These are phyloP conservation scores for Phialemonium atrogriseum DNA, from an alignment of 2,329 filamentous ascomycete species.

Conservation along the genomic window DNA sequence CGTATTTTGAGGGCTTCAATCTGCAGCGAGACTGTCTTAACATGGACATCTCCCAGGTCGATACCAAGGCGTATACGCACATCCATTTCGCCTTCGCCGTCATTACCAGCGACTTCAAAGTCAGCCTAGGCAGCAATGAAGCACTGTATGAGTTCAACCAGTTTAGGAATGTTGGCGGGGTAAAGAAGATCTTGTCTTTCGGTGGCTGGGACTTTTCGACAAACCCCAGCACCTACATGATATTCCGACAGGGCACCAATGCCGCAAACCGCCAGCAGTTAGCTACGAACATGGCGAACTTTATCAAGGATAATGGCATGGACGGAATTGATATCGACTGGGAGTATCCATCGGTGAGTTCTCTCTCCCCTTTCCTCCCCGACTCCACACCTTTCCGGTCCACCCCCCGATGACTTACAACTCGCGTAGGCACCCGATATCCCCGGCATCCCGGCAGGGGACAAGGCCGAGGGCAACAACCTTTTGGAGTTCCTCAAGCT, in stretches of 20 bases:
- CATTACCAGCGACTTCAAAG: constrained; percentile 8
- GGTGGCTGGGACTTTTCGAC: constrained; percentile 37
- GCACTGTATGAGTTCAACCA: constrained; percentile 18
- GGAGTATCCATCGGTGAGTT: constrained; percentile 27
- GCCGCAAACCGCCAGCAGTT: constrained; percentile 28
- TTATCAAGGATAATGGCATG: constrained; percentile 28
- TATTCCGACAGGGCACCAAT: constrained; percentile 25
- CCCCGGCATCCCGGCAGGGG: constrained; percentile 20
- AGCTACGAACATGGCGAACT: constrained; percentile 24
- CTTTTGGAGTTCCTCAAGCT: constrained; percentile 22
- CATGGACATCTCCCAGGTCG: constrained; percentile 11
- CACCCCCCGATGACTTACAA: not conserved
- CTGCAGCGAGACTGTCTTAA: constrained; percentile 20
- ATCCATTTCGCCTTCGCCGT: not conserved
- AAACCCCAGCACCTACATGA: constrained; percentile 22
- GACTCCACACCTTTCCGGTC: too few species aligned
- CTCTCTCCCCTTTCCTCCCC: not conserved
- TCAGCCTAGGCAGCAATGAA: constrained; percentile 12
- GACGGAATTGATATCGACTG: constrained; percentile 32
- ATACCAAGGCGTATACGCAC: not conserved
- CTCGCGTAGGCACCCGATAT: constrained; percentile 17
- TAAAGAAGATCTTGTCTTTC: constrained; percentile 31
- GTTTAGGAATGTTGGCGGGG: constrained; percentile 15
- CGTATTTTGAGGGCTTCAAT: constrained; percentile 27
- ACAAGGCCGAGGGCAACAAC: constrained; percentile 16